Percentiles rank a stretch among this genome's conserved stretches.
Evolutionary conservation across 2,329 filamentous ascomycete genomes (phyloP).

Genomic region (Penicillium thymicola): DNA sequence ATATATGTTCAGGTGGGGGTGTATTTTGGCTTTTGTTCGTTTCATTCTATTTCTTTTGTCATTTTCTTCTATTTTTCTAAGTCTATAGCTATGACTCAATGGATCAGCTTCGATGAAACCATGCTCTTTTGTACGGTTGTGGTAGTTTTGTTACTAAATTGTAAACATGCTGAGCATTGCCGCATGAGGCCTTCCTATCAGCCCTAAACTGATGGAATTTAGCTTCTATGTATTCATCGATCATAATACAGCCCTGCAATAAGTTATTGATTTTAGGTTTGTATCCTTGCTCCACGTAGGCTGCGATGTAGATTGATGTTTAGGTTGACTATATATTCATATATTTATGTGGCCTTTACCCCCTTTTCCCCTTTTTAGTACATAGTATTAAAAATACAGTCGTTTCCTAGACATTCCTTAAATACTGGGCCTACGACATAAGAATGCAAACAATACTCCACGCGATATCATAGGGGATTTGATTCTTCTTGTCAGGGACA

Average conservation of each 20-base stretch:
- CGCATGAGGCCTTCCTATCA: too few species aligned
- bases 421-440: neutral
- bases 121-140: neutral
- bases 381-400: neutral
- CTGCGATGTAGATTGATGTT: neutral
- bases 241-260: too few species aligned
- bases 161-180: too few species aligned
- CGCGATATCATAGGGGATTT: neutral
- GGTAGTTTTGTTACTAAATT: too few species aligned
- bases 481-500: neutral
- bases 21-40: conserved; percentile 6
- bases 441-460: neutral
- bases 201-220: neutral
- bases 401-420: neutral
- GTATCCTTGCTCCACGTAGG: neutral
- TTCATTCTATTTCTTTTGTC: conserved; percentile 18
- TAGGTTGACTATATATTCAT: too few species aligned
- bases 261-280: neutral
- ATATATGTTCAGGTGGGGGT: conserved; percentile 14
- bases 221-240: neutral
- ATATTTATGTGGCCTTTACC: neutral
- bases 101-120: neutral
- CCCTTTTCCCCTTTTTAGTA: too few species aligned
- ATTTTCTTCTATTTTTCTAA: conserved; percentile 13
- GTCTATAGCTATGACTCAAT: conserved; percentile 22